phyloP scores from a whole-genome alignment of 2,329 filamentous ascomycete species.

The Pseudogymnoascus sp. region DNA sequence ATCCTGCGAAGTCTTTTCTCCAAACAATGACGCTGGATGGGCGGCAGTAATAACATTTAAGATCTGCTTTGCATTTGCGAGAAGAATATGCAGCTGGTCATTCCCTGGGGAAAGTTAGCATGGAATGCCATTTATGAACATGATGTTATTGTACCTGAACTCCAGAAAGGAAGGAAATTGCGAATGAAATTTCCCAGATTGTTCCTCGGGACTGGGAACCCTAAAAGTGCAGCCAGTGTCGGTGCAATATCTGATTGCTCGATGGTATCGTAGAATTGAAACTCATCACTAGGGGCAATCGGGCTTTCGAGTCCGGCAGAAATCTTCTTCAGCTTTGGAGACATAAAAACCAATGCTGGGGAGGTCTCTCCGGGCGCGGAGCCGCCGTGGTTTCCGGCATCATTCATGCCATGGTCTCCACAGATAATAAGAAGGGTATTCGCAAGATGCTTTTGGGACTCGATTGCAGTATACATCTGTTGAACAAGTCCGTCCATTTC shows the following conservation, averaged over 20 bases:
- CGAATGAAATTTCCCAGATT: conserved; percentile 82
- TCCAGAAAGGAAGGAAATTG: conserved; percentile 74
- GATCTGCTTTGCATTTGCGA: conserved; percentile 76
- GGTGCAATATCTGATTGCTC: conserved; percentile 93
- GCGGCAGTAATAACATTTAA: conserved; percentile 69
- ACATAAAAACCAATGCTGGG: conserved; percentile 83
- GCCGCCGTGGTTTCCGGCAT: conserved; percentile 92
- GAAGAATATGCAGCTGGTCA: conserved; percentile 62
- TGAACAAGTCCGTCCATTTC: conserved; percentile 88
- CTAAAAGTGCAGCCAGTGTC: conserved; percentile 78
- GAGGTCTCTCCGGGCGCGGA: conserved; percentile 93
- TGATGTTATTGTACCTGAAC: conserved; percentile 43
- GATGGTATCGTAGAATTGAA: conserved; percentile 77
- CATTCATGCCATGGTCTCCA: conserved; percentile 99
- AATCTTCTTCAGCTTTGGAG: conserved; percentile 66
- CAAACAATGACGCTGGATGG: conserved; percentile 53
- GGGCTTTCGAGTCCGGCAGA: conserved; percentile 42
- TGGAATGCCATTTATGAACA: conserved; percentile 14
- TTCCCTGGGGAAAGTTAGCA: conserved; percentile 28
- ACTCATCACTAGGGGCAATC: conserved; percentile 56
- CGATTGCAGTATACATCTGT: conserved; percentile 70
- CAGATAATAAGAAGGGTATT: conserved; percentile 79
- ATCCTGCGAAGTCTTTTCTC: conserved; percentile 25
- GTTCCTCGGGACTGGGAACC: conserved; percentile 82
- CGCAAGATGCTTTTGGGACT: conserved; percentile 61